Percentiles rank a stretch among this genome's conserved stretches.
These are phyloP conservation scores for Ceriops tagal DNA, from an alignment of 345 rosid genomes.

Conservation along the genomic window DNA sequence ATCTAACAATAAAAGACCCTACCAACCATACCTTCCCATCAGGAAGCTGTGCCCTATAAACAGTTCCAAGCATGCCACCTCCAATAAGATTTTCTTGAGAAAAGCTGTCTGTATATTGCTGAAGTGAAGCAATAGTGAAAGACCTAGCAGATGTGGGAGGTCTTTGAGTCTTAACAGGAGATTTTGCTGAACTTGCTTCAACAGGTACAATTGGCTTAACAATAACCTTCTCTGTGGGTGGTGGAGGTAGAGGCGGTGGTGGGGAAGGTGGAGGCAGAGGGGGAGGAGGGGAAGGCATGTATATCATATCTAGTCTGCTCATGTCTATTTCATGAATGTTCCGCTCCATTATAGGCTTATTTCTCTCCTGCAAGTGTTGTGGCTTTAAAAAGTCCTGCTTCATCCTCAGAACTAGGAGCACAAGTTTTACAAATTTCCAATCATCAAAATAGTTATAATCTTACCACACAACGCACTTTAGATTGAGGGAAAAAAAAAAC, in stretches of 20 bases:
- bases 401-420: slow-evolving; percentile 50
- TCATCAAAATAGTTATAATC: slow-evolving; percentile 6
- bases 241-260: slow-evolving; percentile 42
- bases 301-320: slow-evolving; percentile 37
- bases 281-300: slow-evolving; percentile 45
- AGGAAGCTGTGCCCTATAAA: slow-evolving; percentile 86
- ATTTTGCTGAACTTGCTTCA: slow-evolving; percentile 41
- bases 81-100: slow-evolving; percentile 87
- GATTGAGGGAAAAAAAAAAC: background rate
- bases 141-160: slow-evolving; percentile 58
- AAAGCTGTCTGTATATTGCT: slow-evolving; percentile 93
- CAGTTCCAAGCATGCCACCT: slow-evolving; percentile 90
- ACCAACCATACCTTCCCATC: slow-evolving; percentile 58
- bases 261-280: slow-evolving; percentile 26
- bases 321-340: slow-evolving; percentile 60
- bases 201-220: slow-evolving; percentile 49
- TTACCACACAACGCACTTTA: background rate
- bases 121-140: slow-evolving; percentile 90
- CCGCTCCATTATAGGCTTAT: slow-evolving; percentile 20
- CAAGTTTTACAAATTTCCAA: slow-evolving; percentile 5
- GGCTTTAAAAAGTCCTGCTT: slow-evolving; percentile 35
- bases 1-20: slow-evolving; percentile 2
- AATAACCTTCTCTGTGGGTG: slow-evolving; percentile 45
- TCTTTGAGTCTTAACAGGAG: slow-evolving; percentile 40
- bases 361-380: slow-evolving; percentile 3